Conservation (phyloP, 805 yeast genomes). For the Kluyveromyces starmeri region DNA sequence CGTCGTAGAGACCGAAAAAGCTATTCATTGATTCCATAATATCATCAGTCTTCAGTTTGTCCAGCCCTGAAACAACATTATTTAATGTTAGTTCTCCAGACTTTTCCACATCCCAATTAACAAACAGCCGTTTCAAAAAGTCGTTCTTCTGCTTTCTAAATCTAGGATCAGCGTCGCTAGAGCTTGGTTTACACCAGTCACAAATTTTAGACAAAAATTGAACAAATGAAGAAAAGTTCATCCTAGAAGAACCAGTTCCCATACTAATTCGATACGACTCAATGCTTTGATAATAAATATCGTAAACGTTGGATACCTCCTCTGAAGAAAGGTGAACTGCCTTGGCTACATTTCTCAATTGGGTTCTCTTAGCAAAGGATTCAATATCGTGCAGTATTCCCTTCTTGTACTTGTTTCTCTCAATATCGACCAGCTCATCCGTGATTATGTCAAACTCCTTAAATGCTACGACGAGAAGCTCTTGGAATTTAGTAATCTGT, state of each 20-base stretch:
- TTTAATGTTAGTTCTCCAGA: constrained; percentile 53
- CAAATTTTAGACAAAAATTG: constrained; percentile 71
- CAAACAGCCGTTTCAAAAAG: constrained; percentile 57
- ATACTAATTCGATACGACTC: constrained; percentile 50
- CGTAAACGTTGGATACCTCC: constrained; percentile 67
- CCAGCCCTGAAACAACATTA: constrained; percentile 66
- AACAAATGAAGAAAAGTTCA: constrained; percentile 66
- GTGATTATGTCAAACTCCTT: constrained; percentile 78
- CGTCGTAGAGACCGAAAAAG: constrained; percentile 70
- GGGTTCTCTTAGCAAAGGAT: constrained; percentile 84
- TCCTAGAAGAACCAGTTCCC: constrained; percentile 51
- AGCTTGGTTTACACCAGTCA: constrained; percentile 53
- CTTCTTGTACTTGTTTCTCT: constrained; percentile 62
- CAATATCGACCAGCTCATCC: constrained; percentile 61
- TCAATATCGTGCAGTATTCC: constrained; percentile 81
- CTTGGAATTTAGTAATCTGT: constrained; percentile 77
- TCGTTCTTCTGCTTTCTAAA: constrained; percentile 30
- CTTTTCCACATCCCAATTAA: constrained; percentile 55
- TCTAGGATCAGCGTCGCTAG: constrained; percentile 29
- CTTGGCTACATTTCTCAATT: constrained; percentile 76
- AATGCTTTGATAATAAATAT: constrained; percentile 70
- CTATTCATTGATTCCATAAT: constrained; percentile 70
- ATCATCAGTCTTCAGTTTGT: constrained; percentile 59
- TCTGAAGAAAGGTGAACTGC: constrained; percentile 49
- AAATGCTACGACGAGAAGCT: constrained; percentile 82